Evolutionary conservation across 352 stramenopile genomes (phyloP).

Genomic region (Globisporangium ultimum): DNA sequence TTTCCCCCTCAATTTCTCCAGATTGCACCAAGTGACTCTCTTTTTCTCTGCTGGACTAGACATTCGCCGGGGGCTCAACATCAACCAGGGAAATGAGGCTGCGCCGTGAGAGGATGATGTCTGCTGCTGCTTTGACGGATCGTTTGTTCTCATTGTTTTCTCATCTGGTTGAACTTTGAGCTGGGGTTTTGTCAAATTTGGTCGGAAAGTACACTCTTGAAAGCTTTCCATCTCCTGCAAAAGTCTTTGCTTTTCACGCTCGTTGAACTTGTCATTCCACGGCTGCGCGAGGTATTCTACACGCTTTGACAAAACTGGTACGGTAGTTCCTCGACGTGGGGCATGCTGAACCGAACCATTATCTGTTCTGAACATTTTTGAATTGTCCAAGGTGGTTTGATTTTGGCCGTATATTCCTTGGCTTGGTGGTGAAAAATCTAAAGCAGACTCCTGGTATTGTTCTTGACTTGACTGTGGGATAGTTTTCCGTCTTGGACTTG

Average conservation of each 20-base stretch:
- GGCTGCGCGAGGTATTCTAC: constrained; percentile 50
- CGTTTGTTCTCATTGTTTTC: background rate
- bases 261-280: constrained; percentile 48
- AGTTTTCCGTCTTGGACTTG: background rate
- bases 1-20: constrained; percentile 13
- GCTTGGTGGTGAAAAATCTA: background rate
- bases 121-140: background rate
- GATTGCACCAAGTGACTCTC: constrained; percentile 8
- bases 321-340: background rate
- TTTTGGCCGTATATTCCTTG: background rate
- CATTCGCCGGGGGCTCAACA: constrained; percentile 47
- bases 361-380: background rate
- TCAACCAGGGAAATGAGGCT: constrained; percentile 53
- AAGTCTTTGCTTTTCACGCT: constrained; percentile 62
- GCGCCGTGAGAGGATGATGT: background rate
- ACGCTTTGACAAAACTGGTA: constrained; percentile 16
- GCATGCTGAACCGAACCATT: background rate
- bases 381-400: background rate
- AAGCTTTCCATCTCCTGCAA: constrained; percentile 53
- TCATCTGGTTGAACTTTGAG: background rate
- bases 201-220: constrained; percentile 68
- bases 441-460: background rate
- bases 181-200: constrained; percentile 33
- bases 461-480: constrained; percentile 3
- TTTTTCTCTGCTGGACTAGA: background rate